Percentiles rank a stretch among this genome's conserved stretches.
Evolutionary conservation across 176 grass and related monocot species (phyloP).

Genomic region (Puccinellia tenuiflora): DNA sequence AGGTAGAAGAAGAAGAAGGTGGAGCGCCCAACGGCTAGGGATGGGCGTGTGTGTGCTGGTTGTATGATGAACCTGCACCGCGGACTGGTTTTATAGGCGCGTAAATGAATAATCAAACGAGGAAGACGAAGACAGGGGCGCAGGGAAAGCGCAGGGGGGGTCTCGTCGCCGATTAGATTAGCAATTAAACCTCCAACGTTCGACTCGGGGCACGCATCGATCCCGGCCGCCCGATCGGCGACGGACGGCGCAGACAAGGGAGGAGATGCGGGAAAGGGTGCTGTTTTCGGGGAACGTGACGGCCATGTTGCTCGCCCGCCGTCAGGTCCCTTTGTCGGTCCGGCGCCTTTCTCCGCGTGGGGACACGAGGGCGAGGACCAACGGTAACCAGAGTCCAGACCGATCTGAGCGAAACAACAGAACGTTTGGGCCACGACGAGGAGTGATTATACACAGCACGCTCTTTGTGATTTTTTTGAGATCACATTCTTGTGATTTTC

Average conservation of each 20-base stretch:
- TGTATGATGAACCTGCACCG: neutral
- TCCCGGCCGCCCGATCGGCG: neutral
- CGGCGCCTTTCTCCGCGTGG: neutral
- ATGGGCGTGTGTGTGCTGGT: neutral
- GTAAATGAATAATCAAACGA: neutral
- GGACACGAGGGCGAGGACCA: neutral
- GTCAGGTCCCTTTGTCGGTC: neutral
- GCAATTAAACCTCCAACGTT: conserved; percentile 31
- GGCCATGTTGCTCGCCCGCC: neutral
- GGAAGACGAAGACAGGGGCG: neutral
- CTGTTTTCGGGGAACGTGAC: conserved; percentile 15
- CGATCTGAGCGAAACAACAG: neutral
- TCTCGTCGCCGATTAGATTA: neutral
- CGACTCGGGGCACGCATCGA: conserved; percentile 14
- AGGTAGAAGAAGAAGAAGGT: neutral
- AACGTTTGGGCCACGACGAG: neutral
- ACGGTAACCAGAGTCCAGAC: neutral
- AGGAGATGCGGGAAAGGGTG: neutral
- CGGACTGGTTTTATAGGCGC: conserved; percentile 28
- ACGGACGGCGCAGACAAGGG: neutral
- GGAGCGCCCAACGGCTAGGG: conserved; percentile 22
- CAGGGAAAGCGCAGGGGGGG: neutral
- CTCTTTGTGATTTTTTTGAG: neutral
- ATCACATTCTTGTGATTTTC: neutral
- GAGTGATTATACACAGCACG: neutral